Base-by-base conservation (phyloP, 768 basidiomycete genomes). In the Amanita brunnescens region DNA sequence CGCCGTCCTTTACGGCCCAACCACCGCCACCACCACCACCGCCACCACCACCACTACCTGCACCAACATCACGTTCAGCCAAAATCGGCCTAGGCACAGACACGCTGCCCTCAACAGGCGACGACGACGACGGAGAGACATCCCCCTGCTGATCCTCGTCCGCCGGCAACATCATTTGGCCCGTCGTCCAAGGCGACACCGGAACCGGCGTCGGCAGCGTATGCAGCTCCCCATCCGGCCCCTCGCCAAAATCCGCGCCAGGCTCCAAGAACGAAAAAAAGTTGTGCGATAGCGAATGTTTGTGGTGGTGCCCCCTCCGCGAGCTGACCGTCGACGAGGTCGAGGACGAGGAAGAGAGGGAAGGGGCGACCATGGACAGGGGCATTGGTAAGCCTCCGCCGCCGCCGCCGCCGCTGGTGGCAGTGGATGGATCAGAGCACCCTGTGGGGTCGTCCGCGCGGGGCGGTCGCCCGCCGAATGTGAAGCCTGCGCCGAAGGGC, bases 201-300 rank as follows among this genome's bases (percentile, higher is more conserved):
- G 83, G 85, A 1, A 67, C 73, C 0, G 79, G 79, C 1, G 82
- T 78, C 0, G 83, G 81, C 54, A 76, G 70, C 0, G 80, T 79
- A 49, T 78, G 78, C 18, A 82, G 60, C 24, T 55, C 54, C 39
- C 44, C 55, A 13, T 32, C 14, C 9, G 40, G 20, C 0, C 24
- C 16, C 34, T 37, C 35, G 8, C 34, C 16, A 35, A 9, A 39
- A 26, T 47, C 59, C 43, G 57, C 58, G 23, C 81, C 82, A 1
- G 91, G 91, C 57, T 94, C 91, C 38, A 97, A 83, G 62, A 96
- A 96, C 0, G 91, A 92, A 68, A 95, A 95, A 67, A 96, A 94
- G 60, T 90, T 91, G 64, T 96, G 92, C 0, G 92, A 95, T 9
- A 93, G 66, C 0, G 91, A 95, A 65, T 95, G 93, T 65, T 92